Base-by-base conservation (phyloP, 441 rosid species). In the Euphorbia neoarborescens region DNA sequence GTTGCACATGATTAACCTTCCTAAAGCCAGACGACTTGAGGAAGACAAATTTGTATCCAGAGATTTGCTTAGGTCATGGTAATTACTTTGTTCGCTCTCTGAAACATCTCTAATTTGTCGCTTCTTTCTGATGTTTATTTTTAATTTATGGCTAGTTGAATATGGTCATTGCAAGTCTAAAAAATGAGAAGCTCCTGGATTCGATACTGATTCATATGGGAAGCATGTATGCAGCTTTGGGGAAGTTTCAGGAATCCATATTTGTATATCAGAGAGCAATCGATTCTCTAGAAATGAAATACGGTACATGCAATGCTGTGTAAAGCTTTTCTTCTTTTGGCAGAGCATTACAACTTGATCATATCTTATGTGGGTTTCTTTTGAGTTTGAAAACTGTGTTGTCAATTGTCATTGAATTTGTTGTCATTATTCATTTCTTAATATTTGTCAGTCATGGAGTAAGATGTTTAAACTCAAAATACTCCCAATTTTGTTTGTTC, bases 131-230 rank as follows among this genome's bases (percentile, higher is more conserved):
- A 62, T 75, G 71, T 25, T 71, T 64, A 14, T 57, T 54, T 64
- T 73, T 22, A 73, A 7, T 75, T 69, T 62, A 75, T 79, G 81
- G 69, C 79, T 81, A 89, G 97, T 86, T 91, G 85, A 77, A 77
- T 73, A 85, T 73, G 78, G 65, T 91, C 59, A 86, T 85, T 76
- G 84, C 77, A 58, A 37, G 65, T 73, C 66, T 82, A 74, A 78
- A 70, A 62, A 90, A 85, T 62, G 82, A 81, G 90, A 85, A 54
- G 82, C 87, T 89, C 79, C 76, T 93, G 74, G 96, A 86, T 78
- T 84, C 89, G 69, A 77, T 93, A 62, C 80, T 91, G 66, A 75
- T 83, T 76, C 98, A 93, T 76, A 81, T 85, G 85, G 97, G 89
- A 65, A 86, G 94, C 76, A 88, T 93, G 91, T 84, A 87, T 84